These are phyloP conservation scores for Mortierella hygrophila DNA, from an alignment of 192 early-diverging fungal genomes.

Conservation along the genomic window DNA sequence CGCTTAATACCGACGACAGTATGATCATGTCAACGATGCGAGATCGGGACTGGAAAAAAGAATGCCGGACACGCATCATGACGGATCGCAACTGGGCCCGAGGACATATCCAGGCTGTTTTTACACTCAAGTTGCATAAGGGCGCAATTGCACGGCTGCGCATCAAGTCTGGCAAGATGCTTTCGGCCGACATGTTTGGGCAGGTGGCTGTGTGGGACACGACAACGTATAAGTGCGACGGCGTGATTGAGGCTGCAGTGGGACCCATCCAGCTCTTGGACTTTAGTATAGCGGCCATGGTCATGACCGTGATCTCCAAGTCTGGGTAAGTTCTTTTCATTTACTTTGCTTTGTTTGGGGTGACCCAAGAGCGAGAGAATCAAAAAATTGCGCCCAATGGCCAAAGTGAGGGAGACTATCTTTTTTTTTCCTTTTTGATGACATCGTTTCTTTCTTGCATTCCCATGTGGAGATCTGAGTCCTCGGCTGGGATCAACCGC, in stretches of 20 bases:
- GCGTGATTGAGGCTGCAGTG: conserved; percentile 24
- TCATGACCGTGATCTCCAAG: conserved; percentile 44
- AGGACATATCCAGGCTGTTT: conserved; percentile 38
- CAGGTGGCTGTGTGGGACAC: conserved; percentile 45
- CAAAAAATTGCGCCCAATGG: not conserved
- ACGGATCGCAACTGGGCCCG: conserved; percentile 48
- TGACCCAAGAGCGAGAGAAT: not conserved
- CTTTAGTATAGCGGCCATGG: conserved; percentile 40
- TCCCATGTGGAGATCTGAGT: not conserved
- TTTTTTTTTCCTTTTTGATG: not conserved
- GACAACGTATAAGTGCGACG: conserved; percentile 14
- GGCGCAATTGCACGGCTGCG: conserved; percentile 32
- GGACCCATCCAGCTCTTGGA: conserved; percentile 46
- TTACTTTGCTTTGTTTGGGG: not conserved
- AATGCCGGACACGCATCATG: conserved; percentile 40
- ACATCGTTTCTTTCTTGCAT: not conserved
- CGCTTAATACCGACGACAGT: not conserved
- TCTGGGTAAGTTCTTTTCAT: conserved; percentile 36
- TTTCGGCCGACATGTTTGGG: conserved; percentile 48
- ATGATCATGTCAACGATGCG: not conserved
- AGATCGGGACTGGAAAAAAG: conserved; percentile 44
- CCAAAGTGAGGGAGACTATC: not conserved
- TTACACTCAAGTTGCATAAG: conserved; percentile 24
- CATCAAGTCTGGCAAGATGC: conserved; percentile 30
- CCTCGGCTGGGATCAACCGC: not conserved